These are phyloP conservation scores for Camelina hispida DNA, from an alignment of 345 rosid genomes.

Conservation along the genomic window DNA sequence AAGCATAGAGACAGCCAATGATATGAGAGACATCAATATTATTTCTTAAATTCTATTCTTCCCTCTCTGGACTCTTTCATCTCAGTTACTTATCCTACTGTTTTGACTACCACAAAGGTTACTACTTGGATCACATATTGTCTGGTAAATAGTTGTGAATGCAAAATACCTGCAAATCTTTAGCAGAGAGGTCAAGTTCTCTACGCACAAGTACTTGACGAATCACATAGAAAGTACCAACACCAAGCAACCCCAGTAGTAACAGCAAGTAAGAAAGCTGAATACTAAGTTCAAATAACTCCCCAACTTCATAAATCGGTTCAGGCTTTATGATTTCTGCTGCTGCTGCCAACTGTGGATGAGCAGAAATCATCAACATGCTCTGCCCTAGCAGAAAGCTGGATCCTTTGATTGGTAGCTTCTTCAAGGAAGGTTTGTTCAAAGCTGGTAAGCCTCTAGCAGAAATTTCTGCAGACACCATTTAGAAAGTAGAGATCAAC, in stretches of 20 bases:
- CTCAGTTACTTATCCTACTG: neutral
- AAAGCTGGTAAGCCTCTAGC: conserved; percentile 43
- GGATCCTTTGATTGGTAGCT: conserved; percentile 46
- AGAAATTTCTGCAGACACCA: conserved; percentile 50
- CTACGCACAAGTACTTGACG: conserved; percentile 95
- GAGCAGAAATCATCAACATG: conserved; percentile 56
- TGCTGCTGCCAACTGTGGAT: conserved; percentile 61
- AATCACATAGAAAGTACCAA: conserved; percentile 84
- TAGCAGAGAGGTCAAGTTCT: conserved; percentile 98
- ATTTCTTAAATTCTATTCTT: neutral
- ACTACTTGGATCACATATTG: conserved; percentile 1
- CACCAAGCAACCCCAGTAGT: conserved; percentile 82
- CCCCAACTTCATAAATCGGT: conserved; percentile 73
- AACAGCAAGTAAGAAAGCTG: conserved; percentile 87
- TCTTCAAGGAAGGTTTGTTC: conserved; percentile 50
- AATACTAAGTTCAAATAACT: conserved; percentile 85
- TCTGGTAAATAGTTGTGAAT: neutral
- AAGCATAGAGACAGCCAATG: conserved; percentile 1
- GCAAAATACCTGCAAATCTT: conserved; percentile 77
- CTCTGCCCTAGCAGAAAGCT: conserved; percentile 57
- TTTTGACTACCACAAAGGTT: conserved; percentile 18
- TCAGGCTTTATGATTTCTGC: conserved; percentile 49
- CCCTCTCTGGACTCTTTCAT: neutral
- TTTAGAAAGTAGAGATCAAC: neutral
- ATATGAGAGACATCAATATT: neutral